Conservation (phyloP, 176 grass and related monocot genomes). For the Guadua angustifolia region DNA sequence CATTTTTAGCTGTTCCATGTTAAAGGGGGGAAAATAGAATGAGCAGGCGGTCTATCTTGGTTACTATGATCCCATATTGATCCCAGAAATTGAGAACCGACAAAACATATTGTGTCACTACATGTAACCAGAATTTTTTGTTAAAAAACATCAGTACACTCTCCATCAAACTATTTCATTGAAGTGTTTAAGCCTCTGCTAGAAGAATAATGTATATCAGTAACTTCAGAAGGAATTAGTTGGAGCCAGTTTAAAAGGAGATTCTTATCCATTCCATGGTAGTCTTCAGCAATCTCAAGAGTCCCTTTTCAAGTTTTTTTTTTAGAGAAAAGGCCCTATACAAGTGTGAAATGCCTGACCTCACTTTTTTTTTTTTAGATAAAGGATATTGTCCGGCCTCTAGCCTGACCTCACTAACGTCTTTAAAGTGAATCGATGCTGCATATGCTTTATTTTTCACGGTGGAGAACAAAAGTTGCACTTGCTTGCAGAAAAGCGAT, state of each 20-base stretch:
- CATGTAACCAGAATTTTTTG: too few relatives aligned
- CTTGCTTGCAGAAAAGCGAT: constrained; percentile 52
- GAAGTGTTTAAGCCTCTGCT: not conserved
- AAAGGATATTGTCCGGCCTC: too few relatives aligned
- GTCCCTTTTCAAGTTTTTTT: constrained; percentile 50
- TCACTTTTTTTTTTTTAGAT: too few relatives aligned
- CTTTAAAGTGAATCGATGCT: constrained; percentile 33
- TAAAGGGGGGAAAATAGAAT: not conserved
- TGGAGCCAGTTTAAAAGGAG: constrained; percentile 66
- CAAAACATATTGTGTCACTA: too few relatives aligned
- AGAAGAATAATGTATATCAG: not conserved
- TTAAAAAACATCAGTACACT: too few relatives aligned
- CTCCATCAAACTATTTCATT: not conserved
- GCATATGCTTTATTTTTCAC: constrained; percentile 48
- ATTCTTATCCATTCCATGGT: constrained; percentile 42
- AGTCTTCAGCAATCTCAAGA: constrained; percentile 18
- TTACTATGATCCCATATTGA: not conserved
- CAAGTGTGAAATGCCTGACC: constrained; percentile 60
- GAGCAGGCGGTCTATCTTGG: not conserved
- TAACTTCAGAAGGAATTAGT: constrained; percentile 44
- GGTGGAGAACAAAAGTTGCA: constrained; percentile 58
- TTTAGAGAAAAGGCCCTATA: constrained; percentile 28
- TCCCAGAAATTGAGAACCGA: not conserved
- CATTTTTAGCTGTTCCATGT: constrained; percentile 11
- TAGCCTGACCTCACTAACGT: constrained; percentile 33